Evolutionary conservation across 306 rosid species (phyloP), one percentile per base, ranked within the genome.

Genomic region (Fagus sylvatica): DNA sequence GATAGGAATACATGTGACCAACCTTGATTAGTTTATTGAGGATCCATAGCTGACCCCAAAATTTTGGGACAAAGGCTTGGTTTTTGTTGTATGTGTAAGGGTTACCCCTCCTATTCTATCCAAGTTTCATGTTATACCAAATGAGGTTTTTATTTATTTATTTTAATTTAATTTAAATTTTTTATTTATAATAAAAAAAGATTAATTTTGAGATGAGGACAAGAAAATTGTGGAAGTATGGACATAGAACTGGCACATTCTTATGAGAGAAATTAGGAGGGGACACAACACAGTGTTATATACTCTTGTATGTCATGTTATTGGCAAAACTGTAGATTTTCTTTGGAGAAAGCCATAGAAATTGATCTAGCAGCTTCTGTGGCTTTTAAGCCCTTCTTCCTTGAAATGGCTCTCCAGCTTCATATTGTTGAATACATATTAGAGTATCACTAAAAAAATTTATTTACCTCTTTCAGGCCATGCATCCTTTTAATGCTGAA

Each of bases 401-500:
- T 72, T 79, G 66, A 72, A 76, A 33, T 12, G 33, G 54, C 82
- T 67, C 17, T 49, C 17, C 5, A 70, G 53, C 16, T 34, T 40
- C 40, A 16, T 22, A 32, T 62, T 42, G 43, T 71, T 17, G 37
- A 74, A n/a, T 57, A 28, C 53, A 62, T 73, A 46, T 15, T 30
- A 48, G 49, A 69, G 30, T 15, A 37, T 42, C 33, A 33, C 33
- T 37, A 48, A 8, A 16, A 59, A 43, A 71, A n/a, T 8, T 53
- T 46, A 33, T 39, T 69, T 42, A 42, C 79, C 64, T 78, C 55
- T 82, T 84, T 81, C 90, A 95, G 99, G 99, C 90, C 61, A 71
- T 80, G 77, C 99, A 91, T 90, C 71, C 91, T 49, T 95, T 88
- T 80, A 46, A 34, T 78, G 96, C 90, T 33, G 85, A 84, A 68